phyloP scores from a whole-genome alignment of 1,284 basidiomycete genomes.

The Heterobasidion irregulare region DNA sequence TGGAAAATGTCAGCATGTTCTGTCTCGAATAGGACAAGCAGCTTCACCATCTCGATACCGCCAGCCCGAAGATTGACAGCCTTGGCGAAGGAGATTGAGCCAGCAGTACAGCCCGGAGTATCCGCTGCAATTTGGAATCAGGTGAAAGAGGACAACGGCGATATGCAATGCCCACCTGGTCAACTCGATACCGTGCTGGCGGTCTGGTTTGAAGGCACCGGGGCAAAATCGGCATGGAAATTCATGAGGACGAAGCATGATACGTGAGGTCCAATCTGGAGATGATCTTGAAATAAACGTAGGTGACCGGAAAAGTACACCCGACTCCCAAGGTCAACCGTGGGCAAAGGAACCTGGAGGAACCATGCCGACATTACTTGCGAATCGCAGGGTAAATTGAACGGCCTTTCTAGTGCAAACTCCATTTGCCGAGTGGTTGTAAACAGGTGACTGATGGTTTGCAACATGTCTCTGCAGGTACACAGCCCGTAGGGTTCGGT shows the following conservation, averaged over 20 bases:
- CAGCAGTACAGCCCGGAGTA: not conserved
- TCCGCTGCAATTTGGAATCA: not conserved
- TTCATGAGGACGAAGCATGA: too few species aligned
- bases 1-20: too few species aligned
- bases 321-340: not conserved
- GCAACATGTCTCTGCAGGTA: too few species aligned
- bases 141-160: not conserved
- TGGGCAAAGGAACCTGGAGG: not conserved
- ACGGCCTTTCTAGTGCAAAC: not conserved
- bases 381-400: not conserved
- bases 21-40: too few species aligned
- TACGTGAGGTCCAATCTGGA: too few species aligned
- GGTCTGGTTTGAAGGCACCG: not conserved
- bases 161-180: not conserved
- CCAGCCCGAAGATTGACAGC: not conserved
- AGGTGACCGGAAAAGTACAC: not conserved
- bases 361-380: not conserved
- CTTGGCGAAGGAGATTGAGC: not conserved
- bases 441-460: too few species aligned
- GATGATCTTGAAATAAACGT: not conserved
- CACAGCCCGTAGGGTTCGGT: too few species aligned
- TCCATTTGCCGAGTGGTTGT: too few species aligned
- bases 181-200: not conserved
- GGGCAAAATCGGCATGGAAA: slow-evolving; percentile 1
- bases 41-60: not conserved